Percentiles rank a stretch among this genome's conserved stretches.
These are phyloP conservation scores for Cladosporium sp. DNA, from an alignment of 2,329 filamentous ascomycete species.

Conservation along the genomic window DNA sequence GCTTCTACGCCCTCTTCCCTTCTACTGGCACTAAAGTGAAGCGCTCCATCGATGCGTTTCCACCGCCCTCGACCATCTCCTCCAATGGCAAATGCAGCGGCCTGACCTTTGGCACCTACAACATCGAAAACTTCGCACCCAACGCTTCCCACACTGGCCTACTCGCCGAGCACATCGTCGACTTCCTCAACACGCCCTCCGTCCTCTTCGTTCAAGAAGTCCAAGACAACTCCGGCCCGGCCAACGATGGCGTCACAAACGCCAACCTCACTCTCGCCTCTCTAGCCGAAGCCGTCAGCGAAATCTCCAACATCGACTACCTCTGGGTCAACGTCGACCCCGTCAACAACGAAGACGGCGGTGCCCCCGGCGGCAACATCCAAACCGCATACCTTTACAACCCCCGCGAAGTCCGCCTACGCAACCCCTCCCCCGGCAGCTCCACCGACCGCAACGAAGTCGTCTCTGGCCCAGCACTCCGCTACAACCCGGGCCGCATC, in stretches of 20 bases:
- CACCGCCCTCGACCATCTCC: slow-evolving; percentile 48
- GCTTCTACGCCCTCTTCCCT: slow-evolving; percentile 65
- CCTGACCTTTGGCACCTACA: slow-evolving; percentile 51
- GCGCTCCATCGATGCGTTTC: slow-evolving; percentile 34
- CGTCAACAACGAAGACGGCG: slow-evolving; percentile 58
- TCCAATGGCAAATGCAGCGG: slow-evolving; percentile 55
- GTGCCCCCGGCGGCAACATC: slow-evolving; percentile 66
- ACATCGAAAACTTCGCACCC: slow-evolving; percentile 57
- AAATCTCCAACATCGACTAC: slow-evolving; percentile 50
- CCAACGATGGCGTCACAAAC: slow-evolving; percentile 53
- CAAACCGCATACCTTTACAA: slow-evolving; percentile 67
- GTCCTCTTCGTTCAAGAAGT: slow-evolving; percentile 66
- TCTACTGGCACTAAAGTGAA: slow-evolving; percentile 52
- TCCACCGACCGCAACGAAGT: slow-evolving; percentile 54
- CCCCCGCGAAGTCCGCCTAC: slow-evolving; percentile 54
- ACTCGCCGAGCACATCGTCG: slow-evolving; percentile 61
- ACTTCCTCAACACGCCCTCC: slow-evolving; percentile 59
- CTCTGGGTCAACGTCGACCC: slow-evolving; percentile 57
- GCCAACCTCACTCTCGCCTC: slow-evolving; percentile 57
- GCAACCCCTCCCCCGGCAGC: slow-evolving; percentile 53
- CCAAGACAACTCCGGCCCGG: slow-evolving; percentile 61
- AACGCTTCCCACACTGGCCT: slow-evolving; percentile 51
- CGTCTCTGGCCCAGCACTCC: slow-evolving; percentile 53
- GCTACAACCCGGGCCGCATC: slow-evolving; percentile 65
- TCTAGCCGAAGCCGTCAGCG: slow-evolving; percentile 49